Percentiles rank a stretch among this genome's conserved stretches.
phyloP scores from a whole-genome alignment of 345 rosid genomes.

The Excoecaria cochinchinensis region DNA sequence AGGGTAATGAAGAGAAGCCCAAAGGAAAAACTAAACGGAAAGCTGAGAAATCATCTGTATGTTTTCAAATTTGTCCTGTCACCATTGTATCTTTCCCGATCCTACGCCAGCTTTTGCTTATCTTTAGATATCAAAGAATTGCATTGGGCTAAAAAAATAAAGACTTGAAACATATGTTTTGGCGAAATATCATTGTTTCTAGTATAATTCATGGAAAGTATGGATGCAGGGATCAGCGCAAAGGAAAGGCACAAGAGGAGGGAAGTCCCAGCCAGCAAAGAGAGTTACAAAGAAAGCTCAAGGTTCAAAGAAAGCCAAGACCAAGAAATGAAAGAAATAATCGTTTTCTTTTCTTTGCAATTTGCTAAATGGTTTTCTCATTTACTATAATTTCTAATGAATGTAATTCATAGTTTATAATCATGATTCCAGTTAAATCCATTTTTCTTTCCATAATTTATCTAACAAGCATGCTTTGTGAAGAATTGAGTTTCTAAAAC shows the following conservation, averaged over 20 bases:
- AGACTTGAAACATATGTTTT: background rate
- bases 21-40: conserved; percentile 55
- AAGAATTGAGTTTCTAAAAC: background rate
- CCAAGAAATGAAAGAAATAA: conserved; percentile 32
- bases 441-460: background rate
- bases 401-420: background rate
- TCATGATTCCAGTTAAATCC: background rate
- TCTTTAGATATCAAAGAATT: background rate
- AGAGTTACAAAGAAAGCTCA: conserved; percentile 53
- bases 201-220: conserved; percentile 7
- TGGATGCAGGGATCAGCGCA: conserved; percentile 48
- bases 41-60: conserved; percentile 61
- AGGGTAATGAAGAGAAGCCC: conserved; percentile 44
- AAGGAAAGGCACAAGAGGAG: conserved; percentile 62
- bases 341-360: background rate
- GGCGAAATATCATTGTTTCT: background rate
- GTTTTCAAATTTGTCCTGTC: conserved; percentile 20
- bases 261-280: conserved; percentile 60
- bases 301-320: conserved; percentile 44
- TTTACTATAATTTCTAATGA: background rate
- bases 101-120: background rate
- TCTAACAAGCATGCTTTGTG: background rate
- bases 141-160: background rate
- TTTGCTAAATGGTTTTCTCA: background rate
- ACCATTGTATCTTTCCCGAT: conserved; percentile 5